Evolutionary conservation across 140 eudicot species (phyloP).

Genomic region (Flaveria floridana): DNA sequence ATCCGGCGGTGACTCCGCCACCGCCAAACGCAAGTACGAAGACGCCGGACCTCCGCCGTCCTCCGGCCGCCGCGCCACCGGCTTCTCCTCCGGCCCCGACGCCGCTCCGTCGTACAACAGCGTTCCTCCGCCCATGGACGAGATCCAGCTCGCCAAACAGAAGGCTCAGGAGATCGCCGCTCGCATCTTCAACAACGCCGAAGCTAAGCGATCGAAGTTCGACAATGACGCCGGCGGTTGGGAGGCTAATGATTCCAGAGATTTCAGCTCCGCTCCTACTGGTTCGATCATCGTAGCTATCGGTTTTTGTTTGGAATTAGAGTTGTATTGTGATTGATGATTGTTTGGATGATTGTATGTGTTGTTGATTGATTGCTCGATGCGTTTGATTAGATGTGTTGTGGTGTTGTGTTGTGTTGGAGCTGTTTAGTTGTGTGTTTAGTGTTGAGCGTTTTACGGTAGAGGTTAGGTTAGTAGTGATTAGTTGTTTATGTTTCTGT

Average conservation of each 20-base stretch:
- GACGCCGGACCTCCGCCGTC: conserved; percentile 43
- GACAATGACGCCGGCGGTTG: conserved; percentile 59
- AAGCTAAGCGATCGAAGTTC: conserved; percentile 68
- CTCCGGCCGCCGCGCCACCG: conserved; percentile 48
- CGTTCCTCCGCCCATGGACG: conserved; percentile 72
- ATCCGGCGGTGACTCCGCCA: conserved; percentile 36
- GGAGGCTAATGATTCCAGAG: conserved; percentile 41
- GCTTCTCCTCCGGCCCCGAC: conserved; percentile 68
- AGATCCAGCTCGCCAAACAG: conserved; percentile 78
- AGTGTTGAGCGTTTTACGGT: background rate
- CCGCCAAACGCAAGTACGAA: conserved; percentile 77
- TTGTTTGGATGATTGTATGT: background rate
- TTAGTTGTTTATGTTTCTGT: background rate
- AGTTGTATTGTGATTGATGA: background rate
- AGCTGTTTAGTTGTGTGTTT: background rate
- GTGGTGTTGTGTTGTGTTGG: background rate
- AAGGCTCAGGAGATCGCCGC: conserved; percentile 78
- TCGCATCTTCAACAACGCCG: conserved; percentile 52
- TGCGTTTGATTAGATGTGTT: background rate
- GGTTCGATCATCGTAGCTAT: conserved; percentile 21
- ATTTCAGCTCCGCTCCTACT: conserved; percentile 35
- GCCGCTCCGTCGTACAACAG: conserved; percentile 51
- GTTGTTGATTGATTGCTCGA: background rate
- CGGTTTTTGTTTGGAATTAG: background rate
- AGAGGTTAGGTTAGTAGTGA: background rate